Base-by-base conservation (phyloP, 805 yeast genomes). In the Naumovozyma dairenensis region DNA sequence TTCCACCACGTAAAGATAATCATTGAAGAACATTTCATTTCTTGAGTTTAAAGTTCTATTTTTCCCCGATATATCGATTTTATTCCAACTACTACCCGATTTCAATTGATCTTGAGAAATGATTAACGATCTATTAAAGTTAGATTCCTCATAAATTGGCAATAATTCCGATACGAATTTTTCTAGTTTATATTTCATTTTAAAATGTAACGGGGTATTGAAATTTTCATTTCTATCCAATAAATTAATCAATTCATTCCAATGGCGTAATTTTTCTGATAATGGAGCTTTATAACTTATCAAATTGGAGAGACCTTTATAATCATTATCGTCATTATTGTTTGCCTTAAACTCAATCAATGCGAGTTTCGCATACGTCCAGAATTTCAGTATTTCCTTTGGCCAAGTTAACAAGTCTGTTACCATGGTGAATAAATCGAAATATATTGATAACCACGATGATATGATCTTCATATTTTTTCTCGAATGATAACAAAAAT, bases 241-340 rank as follows among this genome's bases (percentile, higher is more conserved):
- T 4, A 28, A 35, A 12, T 38, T 31, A 13, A 56, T 33, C 10
- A 49, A 25, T 7, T 39, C 51, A 31, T 56, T 55, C 53, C 59
- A 48, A 28, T 50, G 51, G 25, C 57, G 55, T n/a, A 55, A 34
- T 21, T 46, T 40, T 30, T 49, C 54, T 7, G 47, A 43, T 19
- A 53, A 35, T 3, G 61, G 61, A 25, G 45, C 44, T 31, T 49
- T 53, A 25, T 53, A 53, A 36, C 60, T 56, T 24, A 48, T 45
- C 29, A 56, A 34, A 27, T 46, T 44, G 2, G 60, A 48, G 9
- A 25, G 25, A 8, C 20, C 29, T 27, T 40, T 36, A 15, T 39
- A 32, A 3, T 40, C 40, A 8, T 30, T 25, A 16, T 37, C 29
- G 17, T 33, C 36, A 20, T 42, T 44, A 35, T 45, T 38, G 22